Evolutionary conservation across 805 yeast species (phyloP).

Genomic region (Wickerhamiella sergipiensis): DNA sequence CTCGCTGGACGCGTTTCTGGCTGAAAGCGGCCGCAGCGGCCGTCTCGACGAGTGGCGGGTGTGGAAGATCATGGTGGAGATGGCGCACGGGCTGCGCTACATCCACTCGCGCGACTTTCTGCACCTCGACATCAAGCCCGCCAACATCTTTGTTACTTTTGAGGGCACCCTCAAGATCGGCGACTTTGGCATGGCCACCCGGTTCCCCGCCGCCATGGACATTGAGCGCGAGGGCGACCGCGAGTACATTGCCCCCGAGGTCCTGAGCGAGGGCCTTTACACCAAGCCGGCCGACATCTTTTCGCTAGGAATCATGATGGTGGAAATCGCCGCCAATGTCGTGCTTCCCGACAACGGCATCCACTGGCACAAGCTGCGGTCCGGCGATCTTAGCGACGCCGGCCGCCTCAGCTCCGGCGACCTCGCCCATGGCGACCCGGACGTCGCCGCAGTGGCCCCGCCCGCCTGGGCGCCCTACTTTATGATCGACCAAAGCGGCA

Average conservation of each 20-base stretch:
- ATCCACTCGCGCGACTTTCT: constrained; percentile 65
- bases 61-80: constrained; percentile 88
- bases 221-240: constrained; percentile 95
- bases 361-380: constrained; percentile 89
- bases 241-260: constrained; percentile 95
- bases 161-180: constrained; percentile 92
- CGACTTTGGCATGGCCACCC: constrained; percentile 90
- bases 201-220: constrained; percentile 42
- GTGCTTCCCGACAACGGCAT: constrained; percentile 90
- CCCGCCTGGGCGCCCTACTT: constrained; percentile 86
- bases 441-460: neutral
- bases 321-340: constrained; percentile 92
- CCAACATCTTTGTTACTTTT: constrained; percentile 84
- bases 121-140: constrained; percentile 90
- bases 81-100: constrained; percentile 59
- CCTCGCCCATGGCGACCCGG: constrained; percentile 24
- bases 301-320: constrained; percentile 83
- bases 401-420: constrained; percentile 65
- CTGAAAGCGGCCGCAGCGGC: constrained; percentile 60
- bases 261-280: constrained; percentile 66
- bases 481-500: constrained; percentile 53
- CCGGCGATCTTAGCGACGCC: constrained; percentile 92
- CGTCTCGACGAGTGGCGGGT: constrained; percentile 92
- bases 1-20: constrained; percentile 64
- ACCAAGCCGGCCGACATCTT: constrained; percentile 90